Evolutionary conservation across 73 alveolate species (phyloP), one percentile per base, ranked within the genome.

Genomic region (Symbiodinium pilosum): DNA sequence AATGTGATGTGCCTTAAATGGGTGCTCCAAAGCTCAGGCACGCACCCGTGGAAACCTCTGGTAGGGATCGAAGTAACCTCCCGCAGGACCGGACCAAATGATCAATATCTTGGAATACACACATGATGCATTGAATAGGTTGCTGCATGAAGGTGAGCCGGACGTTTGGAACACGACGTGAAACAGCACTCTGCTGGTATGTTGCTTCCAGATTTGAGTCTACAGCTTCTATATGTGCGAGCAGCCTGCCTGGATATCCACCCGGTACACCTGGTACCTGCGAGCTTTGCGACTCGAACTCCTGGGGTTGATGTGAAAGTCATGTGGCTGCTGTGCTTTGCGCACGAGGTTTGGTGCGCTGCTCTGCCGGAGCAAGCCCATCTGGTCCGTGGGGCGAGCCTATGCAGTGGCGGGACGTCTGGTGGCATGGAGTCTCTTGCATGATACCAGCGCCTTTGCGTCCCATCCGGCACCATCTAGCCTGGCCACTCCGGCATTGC

Each of bases 321-420:
- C n/a, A n/a, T n/a, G n/a, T n/a, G n/a, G n/a, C n/a, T n/a, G n/a
- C n/a, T n/a, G n/a, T n/a, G n/a, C 30, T 64, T 64, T 1, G 77
- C 32, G 77, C 77, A 64, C 77, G 77, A 64, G 77, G 36, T 28
- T 64, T 64, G 77, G 77, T 21, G 77, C 77, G 28, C 77, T 64
- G 77, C 77, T 64, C 28, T 64, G 77, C 32, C 77, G 77, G 38
- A 64, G 77, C 77, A 64, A 26, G 21, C 77, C 77, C 77, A 64
- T 64, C 36, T 32, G 77, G 38, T 64, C 77, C 36, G 32, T 26
- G 38, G 77, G 77, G 28, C 77, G 77, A 36, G 38, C 77, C 77
- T 64, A 36, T 5, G 59, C 77, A 64, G 38, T 11, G 32, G 71
- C 71, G 26, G 71, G 71, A 21, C 26, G 2, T 7, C n/a, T 12